Conservation (phyloP, 768 basidiomycete species). For the Erythrobasidium yunnanense region DNA sequence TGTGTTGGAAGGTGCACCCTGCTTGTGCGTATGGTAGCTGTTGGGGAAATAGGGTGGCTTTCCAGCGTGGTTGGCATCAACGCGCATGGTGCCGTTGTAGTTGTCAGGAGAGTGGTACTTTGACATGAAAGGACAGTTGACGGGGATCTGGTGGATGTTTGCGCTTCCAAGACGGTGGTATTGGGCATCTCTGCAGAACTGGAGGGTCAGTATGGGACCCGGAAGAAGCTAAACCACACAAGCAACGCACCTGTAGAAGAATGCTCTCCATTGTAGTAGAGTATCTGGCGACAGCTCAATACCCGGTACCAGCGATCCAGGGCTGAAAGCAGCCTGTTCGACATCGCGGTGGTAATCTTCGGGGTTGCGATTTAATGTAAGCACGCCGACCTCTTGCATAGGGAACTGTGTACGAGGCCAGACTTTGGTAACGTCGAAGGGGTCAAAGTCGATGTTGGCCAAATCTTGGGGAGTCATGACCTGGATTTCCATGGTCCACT, state of each 20-base stretch:
- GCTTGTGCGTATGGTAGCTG: constrained; percentile 17
- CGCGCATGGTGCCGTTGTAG: constrained; percentile 39
- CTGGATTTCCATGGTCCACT: constrained; percentile 39
- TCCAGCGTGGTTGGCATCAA: constrained; percentile 37
- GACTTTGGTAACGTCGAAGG: constrained; percentile 40
- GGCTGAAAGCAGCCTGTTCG: constrained; percentile 40
- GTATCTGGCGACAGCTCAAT: constrained; percentile 40
- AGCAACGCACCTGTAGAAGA: constrained; percentile 30
- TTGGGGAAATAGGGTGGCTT: constrained; percentile 37
- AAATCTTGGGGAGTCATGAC: constrained; percentile 41
- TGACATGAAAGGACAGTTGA: constrained; percentile 35
- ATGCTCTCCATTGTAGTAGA: constrained; percentile 39
- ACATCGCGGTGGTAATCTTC: constrained; percentile 41
- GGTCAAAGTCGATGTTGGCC: constrained; percentile 34
- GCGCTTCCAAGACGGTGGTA: constrained; percentile 37
- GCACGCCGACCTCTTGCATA: constrained; percentile 38
- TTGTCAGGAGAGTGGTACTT: constrained; percentile 41
- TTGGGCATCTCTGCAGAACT: constrained; percentile 40
- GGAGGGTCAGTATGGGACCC: no score
- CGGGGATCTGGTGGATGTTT: constrained; percentile 40
- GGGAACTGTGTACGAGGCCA: constrained; percentile 37
- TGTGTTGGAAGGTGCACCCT: neutral
- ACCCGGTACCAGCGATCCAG: constrained; percentile 40
- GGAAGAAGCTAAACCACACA: no score
- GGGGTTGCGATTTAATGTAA: constrained; percentile 38